Conservation (phyloP, 495 filamentous ascomycete genomes). For the Aspergillus cavernicola region DNA sequence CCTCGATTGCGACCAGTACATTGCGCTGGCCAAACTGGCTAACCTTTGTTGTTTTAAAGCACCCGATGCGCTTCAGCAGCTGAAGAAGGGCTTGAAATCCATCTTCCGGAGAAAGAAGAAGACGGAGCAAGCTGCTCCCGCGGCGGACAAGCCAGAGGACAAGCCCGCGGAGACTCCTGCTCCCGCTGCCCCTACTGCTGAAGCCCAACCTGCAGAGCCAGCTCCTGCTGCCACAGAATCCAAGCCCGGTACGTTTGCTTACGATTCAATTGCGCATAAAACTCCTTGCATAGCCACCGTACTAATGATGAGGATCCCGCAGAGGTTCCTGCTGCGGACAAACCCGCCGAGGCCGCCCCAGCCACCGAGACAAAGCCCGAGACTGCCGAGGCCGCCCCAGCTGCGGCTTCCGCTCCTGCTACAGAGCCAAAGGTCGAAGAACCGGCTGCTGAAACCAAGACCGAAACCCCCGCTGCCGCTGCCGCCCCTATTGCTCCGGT, state of each 20-base stretch:
- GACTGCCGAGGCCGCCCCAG: not conserved
- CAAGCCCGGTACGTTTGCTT: conserved; percentile 13
- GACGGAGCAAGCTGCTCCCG: conserved; percentile 4
- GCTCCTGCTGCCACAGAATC: conserved; percentile 13
- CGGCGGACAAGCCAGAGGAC: conserved; percentile 8
- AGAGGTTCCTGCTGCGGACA: conserved; percentile 13
- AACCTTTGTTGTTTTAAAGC: conserved; percentile 14
- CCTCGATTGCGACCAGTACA: not conserved
- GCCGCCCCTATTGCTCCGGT: conserved; percentile 11
- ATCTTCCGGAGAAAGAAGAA: conserved; percentile 30
- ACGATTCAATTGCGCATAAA: not conserved
- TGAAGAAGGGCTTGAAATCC: conserved; percentile 30
- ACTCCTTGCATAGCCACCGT: not conserved
- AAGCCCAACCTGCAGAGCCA: conserved; percentile 14
- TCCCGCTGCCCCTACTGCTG: conserved; percentile 11
- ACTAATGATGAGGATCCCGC: not conserved
- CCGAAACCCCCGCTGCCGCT: conserved; percentile 6
- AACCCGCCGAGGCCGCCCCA: conserved; percentile 13
- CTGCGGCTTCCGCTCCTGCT: conserved; percentile 4
- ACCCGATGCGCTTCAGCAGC: conserved; percentile 18
- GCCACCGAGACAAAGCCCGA: conserved; percentile 8
- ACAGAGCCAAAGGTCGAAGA: conserved; percentile 9
- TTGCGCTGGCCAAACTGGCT: conserved; percentile 1
- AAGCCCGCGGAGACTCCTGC: conserved; percentile 12
- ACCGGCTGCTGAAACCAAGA: conserved; percentile 10